These are phyloP conservation scores for Podospora anserina DNA, from an alignment of 495 filamentous ascomycete genomes.

Conservation along the genomic window DNA sequence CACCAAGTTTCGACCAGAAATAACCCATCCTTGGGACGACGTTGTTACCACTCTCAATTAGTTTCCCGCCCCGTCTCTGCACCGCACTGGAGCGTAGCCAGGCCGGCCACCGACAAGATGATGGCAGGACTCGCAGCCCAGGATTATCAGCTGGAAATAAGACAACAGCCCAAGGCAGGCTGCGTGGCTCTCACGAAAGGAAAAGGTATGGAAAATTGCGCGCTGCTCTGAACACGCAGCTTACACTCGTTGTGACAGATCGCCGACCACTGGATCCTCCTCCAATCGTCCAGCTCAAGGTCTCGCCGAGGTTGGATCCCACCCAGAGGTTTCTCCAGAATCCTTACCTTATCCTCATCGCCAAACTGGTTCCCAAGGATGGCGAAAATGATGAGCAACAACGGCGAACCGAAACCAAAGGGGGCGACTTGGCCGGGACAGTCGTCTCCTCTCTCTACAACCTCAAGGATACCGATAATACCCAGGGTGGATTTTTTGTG, in stretches of 20 bases:
- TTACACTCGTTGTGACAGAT: constrained; percentile 49
- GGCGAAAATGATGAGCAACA: constrained; percentile 47
- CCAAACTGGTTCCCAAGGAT: constrained; percentile 52
- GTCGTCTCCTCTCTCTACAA: constrained; percentile 89
- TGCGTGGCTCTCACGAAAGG: constrained; percentile 71
- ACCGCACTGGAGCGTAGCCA: not conserved
- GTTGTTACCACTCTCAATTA: not conserved
- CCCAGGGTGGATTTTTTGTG: constrained; percentile 95
- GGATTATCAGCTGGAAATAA: constrained; percentile 53
- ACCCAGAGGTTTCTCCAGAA: constrained; percentile 70
- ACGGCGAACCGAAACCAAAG: constrained; percentile 44
- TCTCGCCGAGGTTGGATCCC: constrained; percentile 68
- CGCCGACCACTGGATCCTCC: constrained; percentile 95
- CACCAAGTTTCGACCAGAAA: not conserved
- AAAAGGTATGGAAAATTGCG: constrained; percentile 73
- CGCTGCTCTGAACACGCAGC: constrained; percentile 61
- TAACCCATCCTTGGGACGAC: not conserved
- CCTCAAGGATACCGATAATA: constrained; percentile 87
- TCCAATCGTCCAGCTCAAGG: constrained; percentile 80
- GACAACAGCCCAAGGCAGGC: constrained; percentile 64
- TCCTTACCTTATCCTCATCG: constrained; percentile 63
- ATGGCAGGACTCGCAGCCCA: constrained; percentile 15
- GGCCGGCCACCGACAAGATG: constrained; percentile 6
- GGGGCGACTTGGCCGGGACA: constrained; percentile 60
- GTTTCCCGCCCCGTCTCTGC: not conserved